phyloP scores from a whole-genome alignment of 2,329 filamentous ascomycete species.

The Hyphodiscus sp. region DNA sequence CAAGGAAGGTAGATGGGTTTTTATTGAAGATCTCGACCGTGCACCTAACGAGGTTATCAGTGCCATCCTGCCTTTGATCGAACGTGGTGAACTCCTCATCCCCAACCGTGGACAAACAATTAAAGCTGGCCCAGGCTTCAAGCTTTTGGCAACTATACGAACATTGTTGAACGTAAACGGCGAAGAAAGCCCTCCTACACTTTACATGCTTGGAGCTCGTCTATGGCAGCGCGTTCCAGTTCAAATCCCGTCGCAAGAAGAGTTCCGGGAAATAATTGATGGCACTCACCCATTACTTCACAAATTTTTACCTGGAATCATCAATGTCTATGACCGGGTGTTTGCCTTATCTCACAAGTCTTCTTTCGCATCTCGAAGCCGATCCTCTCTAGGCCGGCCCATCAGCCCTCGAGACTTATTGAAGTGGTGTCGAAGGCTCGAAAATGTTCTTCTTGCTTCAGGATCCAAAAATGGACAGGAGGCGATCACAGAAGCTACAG shows the following conservation, averaged over 20 bases:
- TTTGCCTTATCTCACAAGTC: slow-evolving; percentile 37
- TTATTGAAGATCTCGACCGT: slow-evolving; percentile 94
- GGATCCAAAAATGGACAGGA: slow-evolving; percentile 62
- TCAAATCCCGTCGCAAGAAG: slow-evolving; percentile 55
- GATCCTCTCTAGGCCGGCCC: slow-evolving; percentile 43
- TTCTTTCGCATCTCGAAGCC: slow-evolving; percentile 40
- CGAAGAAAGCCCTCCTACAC: slow-evolving; percentile 57
- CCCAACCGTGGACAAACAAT: slow-evolving; percentile 84
- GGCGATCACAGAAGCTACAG: slow-evolving; percentile 62
- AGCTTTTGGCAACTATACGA: slow-evolving; percentile 85
- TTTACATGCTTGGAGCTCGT: slow-evolving; percentile 69
- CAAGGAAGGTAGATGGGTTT: slow-evolving; percentile 87
- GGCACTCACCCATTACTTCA: slow-evolving; percentile 64
- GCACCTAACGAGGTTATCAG: slow-evolving; percentile 94
- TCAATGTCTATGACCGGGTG: slow-evolving; percentile 52
- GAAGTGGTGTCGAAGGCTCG: slow-evolving; percentile 81
- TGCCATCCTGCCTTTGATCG: slow-evolving; percentile 84
- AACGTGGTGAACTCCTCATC: slow-evolving; percentile 84
- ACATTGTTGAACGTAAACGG: slow-evolving; percentile 65
- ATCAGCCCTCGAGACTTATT: slow-evolving; percentile 73
- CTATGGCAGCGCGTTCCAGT: slow-evolving; percentile 80
- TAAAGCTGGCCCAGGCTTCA: slow-evolving; percentile 76
- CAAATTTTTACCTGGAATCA: slow-evolving; percentile 52
- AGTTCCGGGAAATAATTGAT: slow-evolving; percentile 69
- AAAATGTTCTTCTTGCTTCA: slow-evolving; percentile 53